Conservation (phyloP, 2,329 filamentous ascomycete genomes). For the Cladobotryum mycophilum region DNA sequence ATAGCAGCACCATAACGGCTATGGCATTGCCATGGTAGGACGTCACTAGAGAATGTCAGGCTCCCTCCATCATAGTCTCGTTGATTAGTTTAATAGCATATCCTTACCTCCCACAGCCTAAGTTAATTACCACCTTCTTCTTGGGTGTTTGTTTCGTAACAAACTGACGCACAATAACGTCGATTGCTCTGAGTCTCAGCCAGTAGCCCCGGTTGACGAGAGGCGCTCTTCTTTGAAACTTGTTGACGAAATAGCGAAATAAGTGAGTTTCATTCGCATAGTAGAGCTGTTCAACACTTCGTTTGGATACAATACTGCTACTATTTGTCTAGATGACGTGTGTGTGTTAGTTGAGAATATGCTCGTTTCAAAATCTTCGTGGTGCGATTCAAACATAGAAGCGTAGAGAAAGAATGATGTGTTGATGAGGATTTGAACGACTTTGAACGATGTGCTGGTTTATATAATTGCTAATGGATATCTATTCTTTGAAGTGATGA, state of each 20-base stretch:
- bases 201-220: slow-evolving; percentile 88
- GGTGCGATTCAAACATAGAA: neutral
- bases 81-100: neutral
- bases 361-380: too few relatives aligned
- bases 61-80: neutral
- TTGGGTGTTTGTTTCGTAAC: slow-evolving; percentile 46
- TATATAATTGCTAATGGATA: too few relatives aligned
- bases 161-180: slow-evolving; percentile 68
- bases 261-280: slow-evolving; percentile 71
- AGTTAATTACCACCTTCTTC: slow-evolving; percentile 72
- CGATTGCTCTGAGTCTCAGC: slow-evolving; percentile 76
- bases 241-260: slow-evolving; percentile 81
- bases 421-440: neutral
- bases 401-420: neutral
- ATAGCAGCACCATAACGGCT: slow-evolving; percentile 56
- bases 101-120: slow-evolving; percentile 83
- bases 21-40: slow-evolving; percentile 78
- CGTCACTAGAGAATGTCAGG: slow-evolving; percentile 56
- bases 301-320: slow-evolving; percentile 86
- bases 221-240: slow-evolving; percentile 75
- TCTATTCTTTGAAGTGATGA: too few relatives aligned
- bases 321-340: slow-evolving; percentile 62
- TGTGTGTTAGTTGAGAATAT: too few relatives aligned
- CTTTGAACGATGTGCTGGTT: too few relatives aligned
- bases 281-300: slow-evolving; percentile 87